Evolutionary conservation across 257 asterid genomes (phyloP).

Genomic region (Salvia splendens): DNA sequence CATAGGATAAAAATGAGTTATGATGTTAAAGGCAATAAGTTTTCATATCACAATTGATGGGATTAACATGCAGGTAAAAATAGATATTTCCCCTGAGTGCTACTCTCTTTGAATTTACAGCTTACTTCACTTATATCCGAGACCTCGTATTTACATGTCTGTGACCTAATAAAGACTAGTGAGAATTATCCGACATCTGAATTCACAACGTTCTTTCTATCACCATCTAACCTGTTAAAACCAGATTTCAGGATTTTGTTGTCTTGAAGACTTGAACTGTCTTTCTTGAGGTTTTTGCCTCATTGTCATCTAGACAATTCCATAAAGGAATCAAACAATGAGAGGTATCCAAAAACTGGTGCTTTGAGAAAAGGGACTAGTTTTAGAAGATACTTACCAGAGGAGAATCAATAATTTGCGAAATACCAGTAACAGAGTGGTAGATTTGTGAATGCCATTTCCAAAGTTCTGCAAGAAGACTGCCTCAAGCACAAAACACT

Average conservation of each 20-base stretch:
- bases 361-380: conserved; percentile 32
- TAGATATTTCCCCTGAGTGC: conserved; percentile 4
- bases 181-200: conserved; percentile 27
- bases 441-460: conserved; percentile 22
- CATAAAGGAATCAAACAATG: conserved; percentile 10
- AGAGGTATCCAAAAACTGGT: conserved; percentile 1
- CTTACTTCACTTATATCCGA: not conserved
- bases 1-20: not conserved
- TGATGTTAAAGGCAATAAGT: not conserved
- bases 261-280: conserved; percentile 23
- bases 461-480: conserved; percentile 15
- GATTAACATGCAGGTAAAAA: conserved; percentile 5
- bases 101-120: conserved; percentile 2
- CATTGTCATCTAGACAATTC: conserved; percentile 29
- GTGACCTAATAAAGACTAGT: conserved; percentile 17
- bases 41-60: conserved; percentile 5
- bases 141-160: conserved; percentile 16
- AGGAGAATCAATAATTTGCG: conserved; percentile 34
- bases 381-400: conserved; percentile 43
- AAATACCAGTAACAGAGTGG: conserved; percentile 28
- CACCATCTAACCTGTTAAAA: conserved; percentile 35
- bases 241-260: conserved; percentile 18
- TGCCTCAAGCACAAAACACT: conserved; percentile 26
- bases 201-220: conserved; percentile 31
- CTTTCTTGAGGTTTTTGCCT: conserved; percentile 31